Conservation (phyloP, 805 yeast genomes). For the Zygotorulaspora florentina region DNA sequence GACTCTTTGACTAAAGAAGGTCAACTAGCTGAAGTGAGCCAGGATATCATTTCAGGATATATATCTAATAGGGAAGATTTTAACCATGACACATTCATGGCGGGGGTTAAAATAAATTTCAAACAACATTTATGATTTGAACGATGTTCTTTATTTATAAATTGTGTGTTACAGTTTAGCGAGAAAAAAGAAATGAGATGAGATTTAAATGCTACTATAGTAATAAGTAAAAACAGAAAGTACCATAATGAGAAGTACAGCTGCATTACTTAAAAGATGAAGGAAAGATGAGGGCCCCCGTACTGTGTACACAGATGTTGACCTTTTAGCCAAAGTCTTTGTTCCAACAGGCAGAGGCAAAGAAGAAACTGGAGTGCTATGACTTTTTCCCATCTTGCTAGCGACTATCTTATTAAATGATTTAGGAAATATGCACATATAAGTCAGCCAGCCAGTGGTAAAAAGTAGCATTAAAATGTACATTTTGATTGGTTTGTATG, state of each 20-base stretch:
- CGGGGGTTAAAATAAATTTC: constrained; percentile 24
- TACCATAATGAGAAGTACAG: constrained; percentile 6
- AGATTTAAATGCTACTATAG: constrained; percentile 4
- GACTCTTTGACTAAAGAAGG: constrained; percentile 80
- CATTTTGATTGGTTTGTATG: constrained; percentile 42
- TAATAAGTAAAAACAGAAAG: constrained; percentile 11
- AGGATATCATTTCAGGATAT: constrained; percentile 58
- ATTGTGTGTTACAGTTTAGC: neutral
- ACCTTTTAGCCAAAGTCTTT: neutral
- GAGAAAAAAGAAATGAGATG: neutral
- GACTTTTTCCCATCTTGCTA: constrained; percentile 9
- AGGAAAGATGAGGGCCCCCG: constrained; percentile 5
- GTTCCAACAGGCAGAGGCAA: constrained; percentile 26
- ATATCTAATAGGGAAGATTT: constrained; percentile 69
- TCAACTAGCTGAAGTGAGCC: constrained; percentile 62
- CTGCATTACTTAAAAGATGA: constrained; percentile 8
- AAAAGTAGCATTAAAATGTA: constrained; percentile 31
- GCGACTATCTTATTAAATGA: constrained; percentile 21
- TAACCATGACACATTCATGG: constrained; percentile 38
- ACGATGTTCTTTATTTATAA: neutral
- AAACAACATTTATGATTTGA: constrained; percentile 11
- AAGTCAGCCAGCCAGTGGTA: constrained; percentile 17
- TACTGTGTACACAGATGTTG: constrained; percentile 6
- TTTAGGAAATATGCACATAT: constrained; percentile 30
- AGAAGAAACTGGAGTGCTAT: constrained; percentile 5